phyloP scores from a whole-genome alignment of 148 eudicot genomes.

The Rheum nobile region DNA sequence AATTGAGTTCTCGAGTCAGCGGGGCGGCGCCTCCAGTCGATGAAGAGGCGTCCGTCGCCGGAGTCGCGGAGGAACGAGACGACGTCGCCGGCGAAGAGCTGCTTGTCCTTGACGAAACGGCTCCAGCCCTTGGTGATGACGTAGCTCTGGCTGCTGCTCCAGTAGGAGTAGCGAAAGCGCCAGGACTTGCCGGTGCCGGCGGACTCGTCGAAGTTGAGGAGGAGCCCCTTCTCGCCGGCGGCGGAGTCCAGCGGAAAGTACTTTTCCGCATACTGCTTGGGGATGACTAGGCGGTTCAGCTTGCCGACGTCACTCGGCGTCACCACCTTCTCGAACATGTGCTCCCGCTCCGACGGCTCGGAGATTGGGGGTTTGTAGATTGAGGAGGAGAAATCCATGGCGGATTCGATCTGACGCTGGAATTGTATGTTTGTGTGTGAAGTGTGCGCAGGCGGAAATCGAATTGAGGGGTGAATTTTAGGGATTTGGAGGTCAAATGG shows the following conservation, averaged over 20 bases:
- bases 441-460: too few relatives aligned
- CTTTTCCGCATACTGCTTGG: conserved; percentile 13
- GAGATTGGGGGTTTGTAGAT: not conserved
- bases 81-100: conserved; percentile 10
- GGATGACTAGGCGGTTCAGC: conserved; percentile 10
- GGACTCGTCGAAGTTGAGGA: conserved; percentile 3
- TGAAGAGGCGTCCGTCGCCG: conserved; percentile 14
- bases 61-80: conserved; percentile 12
- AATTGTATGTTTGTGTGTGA: not conserved
- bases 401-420: too few relatives aligned
- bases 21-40: conserved; percentile 11
- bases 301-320: conserved; percentile 15
- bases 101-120: conserved; percentile 12
- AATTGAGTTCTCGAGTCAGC: not conserved
- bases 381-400: not conserved
- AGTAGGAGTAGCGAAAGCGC: conserved; percentile 13
- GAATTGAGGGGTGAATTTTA: not conserved
- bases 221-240: conserved; percentile 12
- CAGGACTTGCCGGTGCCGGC: not conserved
- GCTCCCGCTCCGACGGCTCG: not conserved
- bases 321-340: conserved; percentile 9
- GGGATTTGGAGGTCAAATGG: conserved; percentile 5
- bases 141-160: conserved; percentile 16
- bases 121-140: conserved; percentile 15
- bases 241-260: conserved; percentile 8